Evolutionary conservation across 1,284 basidiomycete genomes (phyloP).

Genomic region (Tausonia pullulans): DNA sequence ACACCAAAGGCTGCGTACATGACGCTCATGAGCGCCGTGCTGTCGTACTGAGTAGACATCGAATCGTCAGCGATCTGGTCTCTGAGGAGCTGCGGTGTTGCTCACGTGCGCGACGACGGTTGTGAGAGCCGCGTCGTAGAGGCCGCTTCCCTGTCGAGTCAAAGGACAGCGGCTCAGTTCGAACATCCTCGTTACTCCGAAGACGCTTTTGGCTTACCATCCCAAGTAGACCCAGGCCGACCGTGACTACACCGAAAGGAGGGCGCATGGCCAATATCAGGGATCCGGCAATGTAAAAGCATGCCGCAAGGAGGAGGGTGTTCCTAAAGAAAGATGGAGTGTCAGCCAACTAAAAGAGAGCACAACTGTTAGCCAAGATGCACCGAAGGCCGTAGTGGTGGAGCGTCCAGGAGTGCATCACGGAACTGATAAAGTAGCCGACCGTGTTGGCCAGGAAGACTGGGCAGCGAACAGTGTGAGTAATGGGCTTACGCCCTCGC

Average conservation of each 20-base stretch:
- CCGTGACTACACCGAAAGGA: slow-evolving; percentile 1
- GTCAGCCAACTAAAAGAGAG: background rate
- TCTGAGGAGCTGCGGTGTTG: too few relatives aligned
- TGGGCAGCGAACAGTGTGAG: too few relatives aligned
- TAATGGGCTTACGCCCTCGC: too few relatives aligned
- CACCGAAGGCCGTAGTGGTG: slow-evolving; percentile 5
- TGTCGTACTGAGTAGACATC: background rate
- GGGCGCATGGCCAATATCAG: background rate
- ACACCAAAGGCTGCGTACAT: background rate
- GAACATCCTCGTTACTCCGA: too few relatives aligned
- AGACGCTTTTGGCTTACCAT: background rate
- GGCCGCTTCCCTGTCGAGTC: background rate
- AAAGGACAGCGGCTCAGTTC: too few relatives aligned
- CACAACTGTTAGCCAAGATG: background rate
- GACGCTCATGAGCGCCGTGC: background rate
- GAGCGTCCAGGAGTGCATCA: background rate
- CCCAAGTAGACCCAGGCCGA: background rate
- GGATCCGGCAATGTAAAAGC: background rate
- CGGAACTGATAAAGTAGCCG: background rate
- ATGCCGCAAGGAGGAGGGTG: background rate
- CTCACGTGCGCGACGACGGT: background rate
- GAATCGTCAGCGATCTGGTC: too few relatives aligned
- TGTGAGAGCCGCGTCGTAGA: slow-evolving; percentile 2
- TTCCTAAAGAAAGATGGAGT: background rate
- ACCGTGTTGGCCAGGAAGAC: slow-evolving; percentile 6